Evolutionary conservation across 2,329 filamentous ascomycete genomes (phyloP).

Genomic region (Iodosphaeria phyllophila): DNA sequence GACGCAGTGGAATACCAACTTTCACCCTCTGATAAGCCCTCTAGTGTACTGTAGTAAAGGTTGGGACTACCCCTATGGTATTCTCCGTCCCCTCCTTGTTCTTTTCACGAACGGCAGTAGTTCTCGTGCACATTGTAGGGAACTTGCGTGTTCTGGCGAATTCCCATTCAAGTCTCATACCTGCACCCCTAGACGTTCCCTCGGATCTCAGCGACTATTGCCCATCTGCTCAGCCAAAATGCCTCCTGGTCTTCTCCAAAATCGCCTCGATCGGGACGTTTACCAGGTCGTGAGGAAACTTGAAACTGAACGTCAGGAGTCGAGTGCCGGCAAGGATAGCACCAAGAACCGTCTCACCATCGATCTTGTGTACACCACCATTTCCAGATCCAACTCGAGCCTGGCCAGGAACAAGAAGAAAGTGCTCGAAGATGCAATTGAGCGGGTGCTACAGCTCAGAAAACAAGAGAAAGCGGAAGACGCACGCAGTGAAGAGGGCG

Average conservation of each 20-base stretch:
- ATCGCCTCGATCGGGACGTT: conserved; percentile 49
- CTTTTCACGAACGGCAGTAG: too few species aligned
- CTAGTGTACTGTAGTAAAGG: too few species aligned
- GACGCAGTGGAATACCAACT: too few species aligned
- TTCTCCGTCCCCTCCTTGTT: too few species aligned
- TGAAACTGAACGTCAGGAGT: conserved; percentile 42
- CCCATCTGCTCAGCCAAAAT: not conserved
- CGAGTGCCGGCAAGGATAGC: conserved; percentile 13
- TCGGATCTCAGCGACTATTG: too few species aligned
- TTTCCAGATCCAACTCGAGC: conserved; percentile 74
- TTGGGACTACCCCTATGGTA: too few species aligned
- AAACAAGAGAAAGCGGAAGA: too few species aligned
- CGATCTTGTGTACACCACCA: conserved; percentile 52
- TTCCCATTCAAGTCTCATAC: too few species aligned
- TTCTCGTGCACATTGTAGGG: too few species aligned
- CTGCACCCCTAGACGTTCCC: too few species aligned
- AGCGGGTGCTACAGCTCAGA: conserved; percentile 58
- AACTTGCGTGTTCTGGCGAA: too few species aligned
- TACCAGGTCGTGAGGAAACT: conserved; percentile 67
- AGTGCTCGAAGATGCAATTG: conserved; percentile 67
- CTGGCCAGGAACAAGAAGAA: conserved; percentile 68
- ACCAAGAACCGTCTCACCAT: conserved; percentile 25
- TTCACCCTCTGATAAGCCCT: too few species aligned
- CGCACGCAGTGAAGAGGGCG: conserved; percentile 19
- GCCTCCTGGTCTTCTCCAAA: conserved; percentile 4